These are phyloP conservation scores for Crithidia bombi DNA, from an alignment of 208 protist species.

Conservation along the genomic window DNA sequence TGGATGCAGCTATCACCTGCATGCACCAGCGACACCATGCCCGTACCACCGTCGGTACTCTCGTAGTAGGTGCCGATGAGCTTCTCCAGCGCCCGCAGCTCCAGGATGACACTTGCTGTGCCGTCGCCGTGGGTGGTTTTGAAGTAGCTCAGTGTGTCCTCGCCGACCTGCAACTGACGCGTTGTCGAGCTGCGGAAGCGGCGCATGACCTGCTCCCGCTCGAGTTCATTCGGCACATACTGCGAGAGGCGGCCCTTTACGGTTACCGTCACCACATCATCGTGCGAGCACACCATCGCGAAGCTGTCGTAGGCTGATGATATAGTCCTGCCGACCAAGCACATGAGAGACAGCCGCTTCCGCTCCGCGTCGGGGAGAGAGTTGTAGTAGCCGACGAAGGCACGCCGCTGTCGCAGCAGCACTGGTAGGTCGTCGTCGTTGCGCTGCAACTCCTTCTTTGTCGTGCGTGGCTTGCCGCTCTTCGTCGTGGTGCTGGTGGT, in stretches of 20 bases:
- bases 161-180: slow-evolving; percentile 88
- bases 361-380: slow-evolving; percentile 67
- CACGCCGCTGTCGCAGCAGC: slow-evolving; percentile 77
- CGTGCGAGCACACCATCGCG: slow-evolving; percentile 74
- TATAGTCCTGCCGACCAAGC: slow-evolving; percentile 71
- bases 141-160: slow-evolving; percentile 90
- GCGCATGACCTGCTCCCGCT: slow-evolving; percentile 85
- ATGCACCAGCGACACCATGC: slow-evolving; percentile 93
- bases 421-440: slow-evolving; percentile 75
- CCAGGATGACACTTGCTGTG: slow-evolving; percentile 79
- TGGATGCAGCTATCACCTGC: slow-evolving; percentile 91
- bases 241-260: slow-evolving; percentile 69
- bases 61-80: slow-evolving; percentile 94
- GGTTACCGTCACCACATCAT: slow-evolving; percentile 80
- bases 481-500: slow-evolving; percentile 20
- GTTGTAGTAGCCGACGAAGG: slow-evolving; percentile 89
- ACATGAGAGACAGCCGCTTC: slow-evolving; percentile 83
- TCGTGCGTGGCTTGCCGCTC: slow-evolving; percentile 21
- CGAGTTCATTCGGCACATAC: slow-evolving; percentile 82
- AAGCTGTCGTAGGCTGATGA: slow-evolving; percentile 81
- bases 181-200: slow-evolving; percentile 81
- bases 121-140: slow-evolving; percentile 79
- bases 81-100: slow-evolving; percentile 89
- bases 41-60: slow-evolving; percentile 87
- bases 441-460: slow-evolving; percentile 30